A percentile compares a stretch with the other conserved stretches of the same genome.
Evolutionary conservation across 106 monocot species (phyloP).

Genomic region (Acorus calamus): DNA sequence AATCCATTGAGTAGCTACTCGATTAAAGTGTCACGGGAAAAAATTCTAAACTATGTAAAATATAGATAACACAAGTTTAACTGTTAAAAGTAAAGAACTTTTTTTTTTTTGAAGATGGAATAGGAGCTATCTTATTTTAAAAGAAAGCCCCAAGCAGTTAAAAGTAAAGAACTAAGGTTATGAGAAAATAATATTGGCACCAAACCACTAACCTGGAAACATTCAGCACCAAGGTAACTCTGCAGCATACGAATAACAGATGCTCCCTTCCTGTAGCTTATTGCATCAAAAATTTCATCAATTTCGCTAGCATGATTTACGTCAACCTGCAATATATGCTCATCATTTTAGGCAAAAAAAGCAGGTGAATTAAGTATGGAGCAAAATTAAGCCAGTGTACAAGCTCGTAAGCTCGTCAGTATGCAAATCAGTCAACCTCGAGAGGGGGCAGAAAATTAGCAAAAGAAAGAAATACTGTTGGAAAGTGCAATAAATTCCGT

Average conservation of each 20-base stretch:
- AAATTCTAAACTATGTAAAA: too few species aligned
- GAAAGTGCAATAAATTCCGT: too few species aligned
- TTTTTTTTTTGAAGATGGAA: too few species aligned
- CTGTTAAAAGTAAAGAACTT: too few species aligned
- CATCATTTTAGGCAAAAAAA: neutral
- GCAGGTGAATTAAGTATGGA: neutral
- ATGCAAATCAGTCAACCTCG: neutral
- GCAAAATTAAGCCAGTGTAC: too few species aligned
- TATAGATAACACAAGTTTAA: too few species aligned
- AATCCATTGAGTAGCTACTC: too few species aligned
- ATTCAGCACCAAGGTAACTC: constrained; percentile 73
- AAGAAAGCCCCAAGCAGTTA: neutral
- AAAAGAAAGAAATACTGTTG: too few species aligned
- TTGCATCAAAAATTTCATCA: constrained; percentile 93
- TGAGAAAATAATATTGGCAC: neutral
- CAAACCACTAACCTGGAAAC: constrained; percentile 55
- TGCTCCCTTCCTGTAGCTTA: constrained; percentile 88
- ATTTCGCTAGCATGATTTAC: constrained; percentile 88
- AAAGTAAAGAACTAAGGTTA: neutral
- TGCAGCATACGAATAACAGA: constrained; percentile 89
- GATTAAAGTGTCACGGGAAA: too few species aligned
- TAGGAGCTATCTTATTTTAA: too few species aligned
- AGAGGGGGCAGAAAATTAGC: too few species aligned
- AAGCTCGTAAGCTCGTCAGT: too few species aligned
- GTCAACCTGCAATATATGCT: constrained; percentile 53